Base-by-base conservation (phyloP, 2,329 filamentous ascomycete genomes). In the Aspergillus nomiae region DNA sequence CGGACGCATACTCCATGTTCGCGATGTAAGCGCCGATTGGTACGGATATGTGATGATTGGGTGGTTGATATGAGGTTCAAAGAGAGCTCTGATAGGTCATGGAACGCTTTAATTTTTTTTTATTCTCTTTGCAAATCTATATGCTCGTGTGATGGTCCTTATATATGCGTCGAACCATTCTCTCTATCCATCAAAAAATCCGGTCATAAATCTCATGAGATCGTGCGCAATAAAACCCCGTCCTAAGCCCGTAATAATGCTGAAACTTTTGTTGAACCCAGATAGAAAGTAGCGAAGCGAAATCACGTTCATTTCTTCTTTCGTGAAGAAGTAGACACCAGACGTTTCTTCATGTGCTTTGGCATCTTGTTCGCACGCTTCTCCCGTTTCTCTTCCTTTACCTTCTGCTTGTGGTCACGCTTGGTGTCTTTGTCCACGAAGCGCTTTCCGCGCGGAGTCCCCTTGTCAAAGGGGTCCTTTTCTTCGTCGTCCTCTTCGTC, bases 331-430 rank as follows among this genome's bases (percentile, higher is more conserved):
- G 68, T 58, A 53, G 74, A 69, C 12, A 77, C 70, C 21, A 77
- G 68, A 2, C 70, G 70, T 84, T 97, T 98, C 86, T 99, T 99
- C 38, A 97, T 69, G 75, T 96, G 89, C 81, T 99, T 99, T 0
- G 95, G 94, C 80, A 99, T 96, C 84, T 99, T 99, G 4, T 92
- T 91, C 78, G 94, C 92, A 64, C 95, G 84, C 82, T 96, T 93
- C 78, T 97, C 94, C 41, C 92, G 89, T 82, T 97, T 97, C 73
- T 94, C 94, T 73, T 97, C 94, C 81, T 98, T 99, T 69, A 97
- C 90, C 1, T 90, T 90, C 76, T 88, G 87, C 78, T 99, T 99
- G 77, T 97, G 95, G 68, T 87, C 88, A 69, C 89, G 90, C 78
- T 97, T 98, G 63, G 87, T 87, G 14, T 97, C 92, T 79, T 97